Conservation (phyloP, 805 yeast species). For the Starmera pachycereana region DNA sequence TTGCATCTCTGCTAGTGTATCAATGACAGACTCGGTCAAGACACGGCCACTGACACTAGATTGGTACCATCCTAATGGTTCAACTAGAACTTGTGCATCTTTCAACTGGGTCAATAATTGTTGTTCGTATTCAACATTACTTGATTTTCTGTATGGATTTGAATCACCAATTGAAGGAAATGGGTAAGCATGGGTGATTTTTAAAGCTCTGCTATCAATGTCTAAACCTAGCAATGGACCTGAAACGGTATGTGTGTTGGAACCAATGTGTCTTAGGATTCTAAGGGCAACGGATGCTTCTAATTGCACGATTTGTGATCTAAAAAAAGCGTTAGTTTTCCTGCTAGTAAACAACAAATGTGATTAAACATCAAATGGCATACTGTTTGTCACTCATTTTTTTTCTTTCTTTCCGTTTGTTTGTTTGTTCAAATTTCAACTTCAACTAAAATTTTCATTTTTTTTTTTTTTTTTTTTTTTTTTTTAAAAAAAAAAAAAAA, state of each 20-base stretch:
- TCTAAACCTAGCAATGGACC: slow-evolving; percentile 76
- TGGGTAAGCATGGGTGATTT: slow-evolving; percentile 52
- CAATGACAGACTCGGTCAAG: slow-evolving; percentile 55
- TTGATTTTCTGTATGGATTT: slow-evolving; percentile 47
- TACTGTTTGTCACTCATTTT: too few species aligned
- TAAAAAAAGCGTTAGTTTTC: not conserved
- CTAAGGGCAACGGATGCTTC: slow-evolving; percentile 34
- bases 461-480: too few species aligned
- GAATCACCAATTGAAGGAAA: slow-evolving; percentile 58
- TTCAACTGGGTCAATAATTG: slow-evolving; percentile 54
- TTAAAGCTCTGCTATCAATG: slow-evolving; percentile 35
- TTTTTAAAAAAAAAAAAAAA: not conserved
- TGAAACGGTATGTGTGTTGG: slow-evolving; percentile 37
- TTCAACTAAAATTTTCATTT: too few species aligned
- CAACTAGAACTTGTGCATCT: slow-evolving; percentile 54
- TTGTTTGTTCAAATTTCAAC: too few species aligned
- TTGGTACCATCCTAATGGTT: slow-evolving; percentile 76
- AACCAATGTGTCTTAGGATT: slow-evolving; percentile 24
- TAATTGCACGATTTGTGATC: slow-evolving; percentile 1
- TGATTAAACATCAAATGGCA: too few species aligned
- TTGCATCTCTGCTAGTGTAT: slow-evolving; percentile 59
- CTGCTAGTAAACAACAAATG: too few species aligned
- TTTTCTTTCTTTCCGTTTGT: too few species aligned
- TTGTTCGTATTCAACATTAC: slow-evolving; percentile 58
- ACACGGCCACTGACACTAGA: slow-evolving; percentile 60